Evolutionary conservation across 352 stramenopile genomes (phyloP).

Genomic region (Phytophthora tentaculata): DNA sequence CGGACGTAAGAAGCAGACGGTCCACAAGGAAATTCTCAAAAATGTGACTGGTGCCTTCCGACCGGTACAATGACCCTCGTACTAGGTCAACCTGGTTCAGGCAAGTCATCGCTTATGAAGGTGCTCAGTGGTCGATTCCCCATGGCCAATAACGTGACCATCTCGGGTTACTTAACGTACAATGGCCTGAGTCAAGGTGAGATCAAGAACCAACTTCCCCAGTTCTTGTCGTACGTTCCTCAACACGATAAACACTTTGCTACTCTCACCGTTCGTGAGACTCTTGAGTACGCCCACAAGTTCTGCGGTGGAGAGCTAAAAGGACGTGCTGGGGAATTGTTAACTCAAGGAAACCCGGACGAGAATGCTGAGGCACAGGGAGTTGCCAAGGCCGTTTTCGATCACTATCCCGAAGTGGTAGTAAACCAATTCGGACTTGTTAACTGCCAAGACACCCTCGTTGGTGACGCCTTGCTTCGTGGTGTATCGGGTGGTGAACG

Average conservation of each 20-base stretch:
- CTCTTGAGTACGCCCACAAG: slow-evolving; percentile 59
- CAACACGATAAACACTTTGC: slow-evolving; percentile 50
- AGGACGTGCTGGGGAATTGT: slow-evolving; percentile 32
- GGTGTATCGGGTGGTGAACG: slow-evolving; percentile 74
- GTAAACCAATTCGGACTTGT: slow-evolving; percentile 57
- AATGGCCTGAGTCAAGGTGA: slow-evolving; percentile 42
- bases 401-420: slow-evolving; percentile 62
- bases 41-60: slow-evolving; percentile 40
- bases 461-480: slow-evolving; percentile 60
- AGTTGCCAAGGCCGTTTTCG: slow-evolving; percentile 36
- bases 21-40: slow-evolving; percentile 38
- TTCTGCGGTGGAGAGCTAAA: slow-evolving; percentile 57
- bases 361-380: slow-evolving; percentile 49
- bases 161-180: slow-evolving; percentile 56
- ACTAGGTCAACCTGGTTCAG: slow-evolving; percentile 34
- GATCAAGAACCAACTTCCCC: slow-evolving; percentile 46
- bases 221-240: slow-evolving; percentile 59
- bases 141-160: slow-evolving; percentile 36
- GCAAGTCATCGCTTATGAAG: slow-evolving; percentile 39
- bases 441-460: slow-evolving; percentile 64
- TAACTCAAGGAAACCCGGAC: slow-evolving; percentile 43
- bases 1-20: slow-evolving; percentile 33
- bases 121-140: slow-evolving; percentile 55
- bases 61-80: slow-evolving; percentile 45
- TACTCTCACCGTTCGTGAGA: slow-evolving; percentile 59